These are phyloP conservation scores for Tetrahymena thermophila DNA, from an alignment of 73 alveolate genomes.

Conservation along the genomic window DNA sequence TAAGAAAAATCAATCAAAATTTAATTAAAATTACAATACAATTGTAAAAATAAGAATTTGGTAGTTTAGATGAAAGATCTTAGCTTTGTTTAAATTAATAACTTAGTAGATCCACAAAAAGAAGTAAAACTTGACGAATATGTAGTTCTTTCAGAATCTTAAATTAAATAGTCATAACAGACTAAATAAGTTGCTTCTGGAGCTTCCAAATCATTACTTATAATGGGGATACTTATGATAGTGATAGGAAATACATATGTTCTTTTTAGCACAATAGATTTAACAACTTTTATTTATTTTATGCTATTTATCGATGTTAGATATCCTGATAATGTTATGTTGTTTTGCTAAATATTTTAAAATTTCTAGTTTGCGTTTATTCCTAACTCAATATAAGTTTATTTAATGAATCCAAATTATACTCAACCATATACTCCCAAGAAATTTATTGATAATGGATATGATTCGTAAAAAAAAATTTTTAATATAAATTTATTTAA, in stretches of 20 bases:
- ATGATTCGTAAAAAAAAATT: neutral
- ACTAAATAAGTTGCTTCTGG: neutral
- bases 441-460: neutral
- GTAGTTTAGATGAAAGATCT: neutral
- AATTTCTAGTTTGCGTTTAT: neutral
- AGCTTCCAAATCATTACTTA: neutral
- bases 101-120: neutral
- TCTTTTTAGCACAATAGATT: neutral
- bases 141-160: neutral
- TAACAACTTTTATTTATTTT: neutral
- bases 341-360: neutral
- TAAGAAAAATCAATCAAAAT: neutral
- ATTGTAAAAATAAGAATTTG: neutral
- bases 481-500: too few species aligned
- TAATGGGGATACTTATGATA: neutral
- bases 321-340: neutral
- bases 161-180: neutral
- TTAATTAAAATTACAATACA: neutral
- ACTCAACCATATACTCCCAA: neutral
- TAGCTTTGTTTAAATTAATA: neutral
- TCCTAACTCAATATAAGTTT: neutral
- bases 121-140: neutral
- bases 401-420: neutral
- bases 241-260: neutral
- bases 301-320: neutral